Percentiles rank a stretch among this genome's conserved stretches.
These are phyloP conservation scores for Phialophora verrucosa DNA, from an alignment of 2,329 filamentous ascomycete species.

Conservation along the genomic window DNA sequence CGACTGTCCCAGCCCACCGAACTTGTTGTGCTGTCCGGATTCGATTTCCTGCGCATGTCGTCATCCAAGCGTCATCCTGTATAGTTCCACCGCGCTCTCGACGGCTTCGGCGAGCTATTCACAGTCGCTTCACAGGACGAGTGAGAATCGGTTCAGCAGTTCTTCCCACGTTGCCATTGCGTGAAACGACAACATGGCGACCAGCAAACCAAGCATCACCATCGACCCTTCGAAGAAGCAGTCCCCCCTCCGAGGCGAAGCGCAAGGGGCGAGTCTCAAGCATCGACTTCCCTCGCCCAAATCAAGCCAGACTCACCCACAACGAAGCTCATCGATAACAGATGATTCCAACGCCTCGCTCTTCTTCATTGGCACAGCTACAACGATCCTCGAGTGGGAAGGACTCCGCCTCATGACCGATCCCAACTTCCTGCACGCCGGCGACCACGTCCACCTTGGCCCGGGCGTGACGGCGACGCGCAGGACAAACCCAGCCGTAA, in stretches of 20 bases:
- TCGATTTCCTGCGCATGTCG: constrained; percentile 17
- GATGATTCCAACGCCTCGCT: constrained; percentile 47
- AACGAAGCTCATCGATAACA: constrained; percentile 45
- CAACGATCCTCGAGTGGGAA: constrained; percentile 50
- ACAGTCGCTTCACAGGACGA: neutral
- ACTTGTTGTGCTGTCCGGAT: constrained; percentile 8
- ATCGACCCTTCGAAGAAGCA: constrained; percentile 36
- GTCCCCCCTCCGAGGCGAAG: constrained; percentile 49
- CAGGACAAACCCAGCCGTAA: constrained; percentile 64
- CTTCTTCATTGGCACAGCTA: constrained; percentile 50
- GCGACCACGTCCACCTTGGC: constrained; percentile 70
- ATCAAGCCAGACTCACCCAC: constrained; percentile 40
- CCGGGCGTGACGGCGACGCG: constrained; percentile 64
- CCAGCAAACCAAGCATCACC: constrained; percentile 23
- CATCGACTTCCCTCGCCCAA: constrained; percentile 51
- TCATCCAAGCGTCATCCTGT: constrained; percentile 19
- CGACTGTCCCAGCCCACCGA: neutral
- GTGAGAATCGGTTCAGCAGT: neutral
- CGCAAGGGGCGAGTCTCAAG: constrained; percentile 39
- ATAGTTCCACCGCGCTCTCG: neutral
- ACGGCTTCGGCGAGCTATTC: neutral
- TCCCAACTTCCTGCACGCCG: constrained; percentile 69
- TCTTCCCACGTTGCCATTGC: neutral
- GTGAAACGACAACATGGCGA: constrained; percentile 10
- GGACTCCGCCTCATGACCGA: constrained; percentile 51